These are phyloP conservation scores for Nicotiana obtusifolia DNA, from an alignment of 257 asterid genomes.

Conservation along the genomic window DNA sequence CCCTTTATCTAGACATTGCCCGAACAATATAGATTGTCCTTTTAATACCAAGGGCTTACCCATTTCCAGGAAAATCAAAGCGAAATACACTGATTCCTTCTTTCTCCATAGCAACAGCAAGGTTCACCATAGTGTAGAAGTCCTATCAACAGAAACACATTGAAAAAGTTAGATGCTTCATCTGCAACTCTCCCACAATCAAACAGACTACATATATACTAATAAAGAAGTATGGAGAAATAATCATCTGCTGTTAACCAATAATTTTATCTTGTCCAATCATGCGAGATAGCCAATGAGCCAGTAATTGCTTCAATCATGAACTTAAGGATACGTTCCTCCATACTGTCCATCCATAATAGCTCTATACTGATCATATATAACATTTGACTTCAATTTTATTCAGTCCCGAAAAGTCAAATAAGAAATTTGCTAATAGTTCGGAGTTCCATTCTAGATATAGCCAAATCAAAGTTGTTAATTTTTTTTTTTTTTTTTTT, in stretches of 20 bases:
- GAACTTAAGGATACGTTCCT: not conserved
- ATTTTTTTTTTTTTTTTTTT: no score
- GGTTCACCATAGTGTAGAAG: slow-evolving; percentile 23
- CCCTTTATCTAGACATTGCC: not conserved
- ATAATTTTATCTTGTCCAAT: not conserved
- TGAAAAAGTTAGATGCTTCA: not conserved
- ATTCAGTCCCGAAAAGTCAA: not conserved
- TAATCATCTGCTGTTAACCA: not conserved
- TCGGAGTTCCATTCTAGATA: not conserved
- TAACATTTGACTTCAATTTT: not conserved
- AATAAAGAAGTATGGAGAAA: not conserved
- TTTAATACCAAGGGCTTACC: slow-evolving; percentile 36
- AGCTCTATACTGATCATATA: not conserved
- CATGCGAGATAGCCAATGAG: not conserved
- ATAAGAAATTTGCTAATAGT: not conserved
- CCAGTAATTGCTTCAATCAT: not conserved
- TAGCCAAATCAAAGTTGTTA: not conserved
- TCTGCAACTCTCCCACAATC: not conserved
- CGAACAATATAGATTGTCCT: not conserved
- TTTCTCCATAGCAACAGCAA: slow-evolving; percentile 55
- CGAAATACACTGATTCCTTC: slow-evolving; percentile 67
- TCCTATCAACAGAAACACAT: slow-evolving; percentile 24
- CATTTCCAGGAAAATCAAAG: slow-evolving; percentile 91
- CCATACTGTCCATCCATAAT: not conserved
- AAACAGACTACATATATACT: not conserved